Base-by-base conservation (phyloP, 495 filamentous ascomycete genomes). In the Rhypophila decipiens region DNA sequence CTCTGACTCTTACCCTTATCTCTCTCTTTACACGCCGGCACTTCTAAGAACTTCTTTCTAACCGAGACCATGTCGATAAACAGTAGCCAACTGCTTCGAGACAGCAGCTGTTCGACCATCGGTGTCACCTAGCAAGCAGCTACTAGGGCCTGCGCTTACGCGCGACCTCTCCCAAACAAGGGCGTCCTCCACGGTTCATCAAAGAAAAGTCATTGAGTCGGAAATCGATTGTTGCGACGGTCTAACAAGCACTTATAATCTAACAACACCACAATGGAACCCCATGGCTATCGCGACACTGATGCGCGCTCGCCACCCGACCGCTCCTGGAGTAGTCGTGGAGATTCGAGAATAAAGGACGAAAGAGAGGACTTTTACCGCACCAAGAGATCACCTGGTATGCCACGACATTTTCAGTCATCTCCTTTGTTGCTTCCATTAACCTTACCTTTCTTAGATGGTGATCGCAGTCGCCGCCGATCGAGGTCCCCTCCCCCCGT, bases 401-500 rank as follows among this genome's bases (percentile, higher is more conserved):
- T 59, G 74, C 56, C 34, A 44, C 50, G 24, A 19, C n/a, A 29
- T 5, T 22, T 31, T 41, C 10, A 17, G 5, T 22, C 44, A 15
- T 44, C 20, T 34, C 19, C 17, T n/a, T 41, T 9, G n/a, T 9
- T 20, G 27, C 24, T n/a, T 40, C 18, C 24, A 24, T 44, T 27
- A 43, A 50, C 44, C 55, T 54, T 41, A 39, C 40, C 31, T 17
- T 47, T 12, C 34, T 13, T 49, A 72, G 64, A 57, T 35, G 56
- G 60, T 46, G 71, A 76, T 20, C 67, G 73, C 49, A 61, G 56
- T 21, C 70, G 75, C 5, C 73, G 75, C 37, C 82, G 87, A 42
- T 88, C 86, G 20, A 79, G 87, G 17, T 91, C 87, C 2, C 87
- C 87, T 19, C 57, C 68, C 21, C 69, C 77, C 36, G 83, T 89